Evolutionary conservation across 345 rosid species (phyloP).

Genomic region (Reutealis trisperma): DNA sequence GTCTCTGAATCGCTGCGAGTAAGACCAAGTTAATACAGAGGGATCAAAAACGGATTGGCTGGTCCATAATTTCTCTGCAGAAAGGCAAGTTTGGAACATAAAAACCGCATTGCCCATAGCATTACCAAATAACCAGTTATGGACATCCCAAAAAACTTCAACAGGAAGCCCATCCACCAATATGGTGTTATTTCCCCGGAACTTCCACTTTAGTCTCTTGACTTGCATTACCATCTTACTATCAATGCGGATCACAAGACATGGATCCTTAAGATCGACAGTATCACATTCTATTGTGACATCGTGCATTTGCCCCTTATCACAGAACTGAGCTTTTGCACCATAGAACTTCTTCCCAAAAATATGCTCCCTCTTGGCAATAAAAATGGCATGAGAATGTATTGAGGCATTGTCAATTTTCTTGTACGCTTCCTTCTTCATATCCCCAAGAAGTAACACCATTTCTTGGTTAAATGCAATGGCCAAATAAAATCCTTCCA

Average conservation of each 20-base stretch:
- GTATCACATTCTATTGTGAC: constrained; percentile 80
- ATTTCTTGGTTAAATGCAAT: constrained; percentile 62
- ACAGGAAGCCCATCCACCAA: constrained; percentile 79
- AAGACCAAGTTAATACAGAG: constrained; percentile 36
- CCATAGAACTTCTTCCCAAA: constrained; percentile 79
- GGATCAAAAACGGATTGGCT: constrained; percentile 49
- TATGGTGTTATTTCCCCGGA: constrained; percentile 84
- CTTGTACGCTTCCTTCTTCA: constrained; percentile 75
- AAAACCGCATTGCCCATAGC: constrained; percentile 76
- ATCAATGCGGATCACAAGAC: constrained; percentile 77
- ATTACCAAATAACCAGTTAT: constrained; percentile 90
- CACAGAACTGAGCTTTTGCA: constrained; percentile 70
- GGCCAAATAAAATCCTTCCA: constrained; percentile 67
- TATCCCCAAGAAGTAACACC: constrained; percentile 77
- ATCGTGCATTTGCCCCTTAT: constrained; percentile 68
- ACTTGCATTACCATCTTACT: constrained; percentile 73
- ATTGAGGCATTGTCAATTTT: constrained; percentile 50
- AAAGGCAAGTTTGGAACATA: constrained; percentile 76
- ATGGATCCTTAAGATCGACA: constrained; percentile 54
- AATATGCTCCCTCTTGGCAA: constrained; percentile 75
- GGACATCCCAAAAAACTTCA: constrained; percentile 94
- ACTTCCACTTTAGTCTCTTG: constrained; percentile 88
- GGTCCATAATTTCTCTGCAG: constrained; percentile 42
- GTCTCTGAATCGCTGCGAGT: constrained; percentile 50
- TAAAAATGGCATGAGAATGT: constrained; percentile 44